Evolutionary conservation across 257 asterid genomes (phyloP).

Genomic region (Parsonsia alboflavescens): DNA sequence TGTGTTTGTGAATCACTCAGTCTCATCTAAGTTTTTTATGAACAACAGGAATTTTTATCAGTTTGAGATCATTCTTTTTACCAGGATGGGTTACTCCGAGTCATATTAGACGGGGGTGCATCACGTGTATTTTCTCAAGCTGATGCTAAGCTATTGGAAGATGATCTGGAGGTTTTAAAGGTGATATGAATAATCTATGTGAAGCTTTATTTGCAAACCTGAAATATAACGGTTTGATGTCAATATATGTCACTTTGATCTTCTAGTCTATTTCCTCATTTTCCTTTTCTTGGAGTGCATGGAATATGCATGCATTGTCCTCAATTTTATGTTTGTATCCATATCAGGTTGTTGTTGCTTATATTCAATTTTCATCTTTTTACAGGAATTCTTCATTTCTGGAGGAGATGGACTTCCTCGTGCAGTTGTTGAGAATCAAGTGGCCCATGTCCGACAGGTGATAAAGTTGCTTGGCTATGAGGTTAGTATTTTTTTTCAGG

Average conservation of each 20-base stretch:
- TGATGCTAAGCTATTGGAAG: conserved; percentile 84
- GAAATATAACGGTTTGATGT: neutral
- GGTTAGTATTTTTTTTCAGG: conserved; percentile 53
- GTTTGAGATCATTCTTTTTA: conserved; percentile 16
- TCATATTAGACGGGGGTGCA: conserved; percentile 85
- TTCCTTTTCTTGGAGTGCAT: neutral
- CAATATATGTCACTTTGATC: neutral
- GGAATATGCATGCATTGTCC: neutral
- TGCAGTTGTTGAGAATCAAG: conserved; percentile 95
- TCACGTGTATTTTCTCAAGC: conserved; percentile 63
- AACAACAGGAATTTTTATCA: conserved; percentile 4
- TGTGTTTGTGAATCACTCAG: conserved; percentile 13
- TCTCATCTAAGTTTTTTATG: neutral
- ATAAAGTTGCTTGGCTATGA: conserved; percentile 67
- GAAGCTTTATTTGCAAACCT: neutral
- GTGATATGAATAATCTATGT: conserved; percentile 25
- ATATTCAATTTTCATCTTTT: neutral
- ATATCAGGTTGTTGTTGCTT: neutral
- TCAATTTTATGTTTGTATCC: neutral
- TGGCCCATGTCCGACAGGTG: conserved; percentile 71
- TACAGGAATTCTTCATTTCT: conserved; percentile 84
- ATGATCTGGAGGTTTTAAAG: conserved; percentile 86
- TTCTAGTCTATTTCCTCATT: neutral
- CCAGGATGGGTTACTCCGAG: conserved; percentile 89
- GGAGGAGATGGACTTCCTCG: conserved; percentile 99